These are phyloP conservation scores for Westerdykella sp. DNA, from an alignment of 2,329 filamentous ascomycete species.

Conservation along the genomic window DNA sequence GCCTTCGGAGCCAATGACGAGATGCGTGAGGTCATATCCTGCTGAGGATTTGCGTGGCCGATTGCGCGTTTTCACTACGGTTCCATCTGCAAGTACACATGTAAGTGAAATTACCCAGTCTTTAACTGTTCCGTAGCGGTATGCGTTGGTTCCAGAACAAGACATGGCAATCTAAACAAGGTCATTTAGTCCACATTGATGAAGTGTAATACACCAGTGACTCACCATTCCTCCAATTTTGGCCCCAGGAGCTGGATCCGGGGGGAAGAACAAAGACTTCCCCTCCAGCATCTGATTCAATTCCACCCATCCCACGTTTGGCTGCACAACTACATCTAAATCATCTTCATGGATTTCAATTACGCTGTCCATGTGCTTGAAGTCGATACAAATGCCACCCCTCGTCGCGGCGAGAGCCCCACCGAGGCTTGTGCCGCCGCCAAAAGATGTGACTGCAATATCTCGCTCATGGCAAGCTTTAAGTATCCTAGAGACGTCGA, in stretches of 20 bases:
- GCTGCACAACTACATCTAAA: conserved; percentile 50
- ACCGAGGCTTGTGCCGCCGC: conserved; percentile 80
- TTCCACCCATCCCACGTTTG: conserved; percentile 72
- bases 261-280: conserved; percentile 75
- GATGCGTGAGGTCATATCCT: conserved; percentile 81
- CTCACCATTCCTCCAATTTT: conserved; percentile 85
- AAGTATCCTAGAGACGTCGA: conserved; percentile 73
- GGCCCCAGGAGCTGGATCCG: conserved; percentile 84
- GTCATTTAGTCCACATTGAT: neutral
- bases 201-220: neutral
- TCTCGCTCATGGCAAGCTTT: conserved; percentile 71
- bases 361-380: conserved; percentile 73
- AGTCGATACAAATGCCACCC: conserved; percentile 79
- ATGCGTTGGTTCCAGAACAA: conserved; percentile 78
- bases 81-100: conserved; percentile 81
- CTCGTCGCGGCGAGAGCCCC: conserved; percentile 76
- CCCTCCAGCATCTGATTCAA: conserved; percentile 66
- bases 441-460: conserved; percentile 81
- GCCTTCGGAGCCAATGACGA: conserved; percentile 86
- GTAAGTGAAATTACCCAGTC: conserved; percentile 85
- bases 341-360: conserved; percentile 64
- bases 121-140: conserved; percentile 87
- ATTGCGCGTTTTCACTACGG: conserved; percentile 78
- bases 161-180: conserved; percentile 46
- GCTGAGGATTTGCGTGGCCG: conserved; percentile 82